Evolutionary conservation across 345 rosid genomes (phyloP).

Genomic region (Kernera saxatilis): DNA sequence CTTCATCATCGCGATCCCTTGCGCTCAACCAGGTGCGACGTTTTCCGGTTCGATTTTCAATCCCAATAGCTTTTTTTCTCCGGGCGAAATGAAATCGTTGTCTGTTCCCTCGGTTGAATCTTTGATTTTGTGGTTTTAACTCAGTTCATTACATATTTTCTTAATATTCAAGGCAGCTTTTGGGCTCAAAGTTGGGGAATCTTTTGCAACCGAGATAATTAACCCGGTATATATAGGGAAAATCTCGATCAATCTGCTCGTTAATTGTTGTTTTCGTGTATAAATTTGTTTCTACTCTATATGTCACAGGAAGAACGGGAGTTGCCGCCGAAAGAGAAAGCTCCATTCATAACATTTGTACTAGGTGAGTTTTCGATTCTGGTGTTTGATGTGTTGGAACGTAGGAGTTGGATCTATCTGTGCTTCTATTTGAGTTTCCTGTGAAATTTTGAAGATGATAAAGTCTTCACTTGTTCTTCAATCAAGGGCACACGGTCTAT

Average conservation of each 20-base stretch:
- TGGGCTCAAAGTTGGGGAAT: slow-evolving; percentile 35
- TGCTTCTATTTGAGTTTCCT: not conserved
- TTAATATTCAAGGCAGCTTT: slow-evolving; percentile 29
- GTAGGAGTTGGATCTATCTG: not conserved
- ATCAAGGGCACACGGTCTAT: not conserved
- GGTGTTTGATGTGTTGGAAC: not conserved
- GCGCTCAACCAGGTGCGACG: slow-evolving; percentile 40
- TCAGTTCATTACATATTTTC: not conserved
- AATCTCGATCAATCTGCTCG: not conserved
- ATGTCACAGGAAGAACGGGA: slow-evolving; percentile 35
- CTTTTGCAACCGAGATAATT: slow-evolving; percentile 35
- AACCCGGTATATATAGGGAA: slow-evolving; percentile 37
- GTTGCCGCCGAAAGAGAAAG: slow-evolving; percentile 35
- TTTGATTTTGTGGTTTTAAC: not conserved
- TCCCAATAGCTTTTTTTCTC: not conserved
- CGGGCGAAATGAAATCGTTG: not conserved
- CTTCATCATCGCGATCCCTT: slow-evolving; percentile 46
- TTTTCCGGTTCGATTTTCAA: not conserved
- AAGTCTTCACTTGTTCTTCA: not conserved
- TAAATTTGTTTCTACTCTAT: not conserved
- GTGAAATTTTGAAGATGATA: not conserved
- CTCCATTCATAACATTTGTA: slow-evolving; percentile 74
- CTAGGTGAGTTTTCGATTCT: slow-evolving; percentile 44
- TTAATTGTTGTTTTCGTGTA: not conserved
- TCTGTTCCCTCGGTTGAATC: not conserved